Conservation (phyloP, 2,329 filamentous ascomycete genomes). For the Dothideomycetes sp. region DNA sequence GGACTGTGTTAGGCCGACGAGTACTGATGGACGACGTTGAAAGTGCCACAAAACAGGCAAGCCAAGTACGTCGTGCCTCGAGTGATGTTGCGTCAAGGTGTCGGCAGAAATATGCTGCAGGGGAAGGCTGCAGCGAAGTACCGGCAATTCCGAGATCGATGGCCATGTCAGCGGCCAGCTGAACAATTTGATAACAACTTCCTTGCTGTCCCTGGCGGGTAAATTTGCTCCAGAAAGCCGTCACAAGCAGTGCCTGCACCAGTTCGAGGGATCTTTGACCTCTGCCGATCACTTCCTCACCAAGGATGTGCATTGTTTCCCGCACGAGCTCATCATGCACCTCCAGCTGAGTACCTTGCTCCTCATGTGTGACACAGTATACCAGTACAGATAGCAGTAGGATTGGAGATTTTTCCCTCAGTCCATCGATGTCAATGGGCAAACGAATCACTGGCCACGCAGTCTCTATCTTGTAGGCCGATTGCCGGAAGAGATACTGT, state of each 20-base stretch:
- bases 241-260: background rate
- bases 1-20: slow-evolving; percentile 16
- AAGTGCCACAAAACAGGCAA: slow-evolving; percentile 17
- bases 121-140: background rate
- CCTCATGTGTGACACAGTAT: background rate
- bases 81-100: slow-evolving; percentile 1
- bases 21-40: slow-evolving; percentile 15
- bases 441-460: slow-evolving; percentile 3
- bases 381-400: slow-evolving; percentile 1
- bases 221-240: slow-evolving; percentile 3
- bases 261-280: slow-evolving; percentile 3
- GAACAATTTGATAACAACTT: slow-evolving; percentile 3
- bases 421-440: background rate
- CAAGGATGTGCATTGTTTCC: slow-evolving; percentile 4
- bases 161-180: slow-evolving; percentile 4
- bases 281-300: slow-evolving; percentile 2
- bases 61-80: slow-evolving; percentile 16
- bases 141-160: slow-evolving; percentile 2
- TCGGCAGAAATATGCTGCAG: slow-evolving; percentile 1
- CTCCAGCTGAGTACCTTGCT: slow-evolving; percentile 1
- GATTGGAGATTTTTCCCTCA: background rate
- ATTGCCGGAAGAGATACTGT: background rate
- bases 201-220: background rate
- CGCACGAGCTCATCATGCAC: background rate
- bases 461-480: background rate